phyloP scores from a whole-genome alignment of 352 stramenopile species.

The Phytophthora tentaculata region DNA sequence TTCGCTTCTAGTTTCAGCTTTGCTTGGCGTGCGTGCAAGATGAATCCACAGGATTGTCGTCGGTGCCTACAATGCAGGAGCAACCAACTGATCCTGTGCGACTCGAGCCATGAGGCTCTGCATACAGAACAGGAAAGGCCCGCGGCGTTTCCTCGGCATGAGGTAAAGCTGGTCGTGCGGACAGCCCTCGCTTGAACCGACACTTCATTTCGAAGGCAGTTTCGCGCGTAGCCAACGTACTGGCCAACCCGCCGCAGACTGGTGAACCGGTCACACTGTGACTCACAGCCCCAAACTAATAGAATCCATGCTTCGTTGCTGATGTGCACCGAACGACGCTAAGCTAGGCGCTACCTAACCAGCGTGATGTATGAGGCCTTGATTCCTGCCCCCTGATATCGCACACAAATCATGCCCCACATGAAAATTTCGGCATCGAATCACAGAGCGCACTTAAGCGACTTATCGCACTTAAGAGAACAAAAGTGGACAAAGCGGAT shows the following conservation, averaged over 20 bases:
- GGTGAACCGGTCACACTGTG: not conserved
- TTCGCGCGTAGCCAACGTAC: not conserved
- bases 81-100: too few relatives aligned
- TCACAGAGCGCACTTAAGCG: not conserved
- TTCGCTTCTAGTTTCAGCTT: slow-evolving; percentile 10
- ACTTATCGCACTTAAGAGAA: slow-evolving; percentile 9
- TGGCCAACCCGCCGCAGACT: not conserved
- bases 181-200: not conserved
- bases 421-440: slow-evolving; percentile 23
- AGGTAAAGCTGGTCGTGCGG: not conserved
- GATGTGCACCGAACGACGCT: slow-evolving; percentile 15
- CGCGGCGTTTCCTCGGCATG: not conserved
- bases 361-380: slow-evolving; percentile 17
- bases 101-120: too few relatives aligned
- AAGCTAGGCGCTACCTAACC: slow-evolving; percentile 6
- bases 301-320: slow-evolving; percentile 6
- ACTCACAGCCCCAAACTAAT: not conserved
- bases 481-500: slow-evolving; percentile 15
- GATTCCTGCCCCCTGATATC: slow-evolving; percentile 28
- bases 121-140: too few relatives aligned
- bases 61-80: too few relatives aligned
- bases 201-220: too few relatives aligned
- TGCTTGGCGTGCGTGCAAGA: slow-evolving; percentile 6
- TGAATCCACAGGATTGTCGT: not conserved
- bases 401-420: too few relatives aligned